Percentiles rank a stretch among this genome's conserved stretches.
Evolutionary conservation across 805 yeast genomes (phyloP).

Genomic region (Barnettozyma sp.): DNA sequence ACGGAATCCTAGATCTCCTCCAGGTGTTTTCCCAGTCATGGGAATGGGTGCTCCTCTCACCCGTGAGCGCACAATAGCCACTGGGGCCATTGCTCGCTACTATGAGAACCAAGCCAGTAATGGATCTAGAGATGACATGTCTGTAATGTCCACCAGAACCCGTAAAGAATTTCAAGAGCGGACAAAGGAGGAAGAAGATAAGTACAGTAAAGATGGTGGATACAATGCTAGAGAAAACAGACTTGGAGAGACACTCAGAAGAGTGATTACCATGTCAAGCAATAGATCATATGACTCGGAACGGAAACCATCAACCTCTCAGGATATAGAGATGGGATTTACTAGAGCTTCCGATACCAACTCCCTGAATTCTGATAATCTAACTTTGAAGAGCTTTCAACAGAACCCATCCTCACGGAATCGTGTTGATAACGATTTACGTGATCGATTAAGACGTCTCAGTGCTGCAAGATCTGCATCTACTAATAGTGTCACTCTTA

Average conservation of each 20-base stretch:
- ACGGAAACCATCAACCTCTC: not conserved
- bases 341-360: constrained; percentile 10
- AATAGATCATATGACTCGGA: no score
- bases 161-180: constrained; percentile 12
- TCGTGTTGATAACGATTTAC: constrained; percentile 25
- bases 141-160: constrained; percentile 9
- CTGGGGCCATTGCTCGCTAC: constrained; percentile 15
- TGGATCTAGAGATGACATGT: constrained; percentile 9
- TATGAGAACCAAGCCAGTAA: constrained; percentile 5
- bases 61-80: constrained; percentile 53
- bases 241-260: constrained; percentile 29
- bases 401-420: constrained; percentile 16
- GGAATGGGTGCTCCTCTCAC: constrained; percentile 67
- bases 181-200: constrained; percentile 24
- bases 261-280: constrained; percentile 22
- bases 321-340: constrained; percentile 18
- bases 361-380: not conserved
- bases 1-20: constrained; percentile 44
- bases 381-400: no score
- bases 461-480: constrained; percentile 38
- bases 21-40: constrained; percentile 71
- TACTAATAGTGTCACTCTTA: constrained; percentile 41
- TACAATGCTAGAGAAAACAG: constrained; percentile 30
- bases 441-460: constrained; percentile 29
- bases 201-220: constrained; percentile 22